These are phyloP conservation scores for Xylariaceae sp. DNA, from an alignment of 2,329 filamentous ascomycete genomes.

Conservation along the genomic window DNA sequence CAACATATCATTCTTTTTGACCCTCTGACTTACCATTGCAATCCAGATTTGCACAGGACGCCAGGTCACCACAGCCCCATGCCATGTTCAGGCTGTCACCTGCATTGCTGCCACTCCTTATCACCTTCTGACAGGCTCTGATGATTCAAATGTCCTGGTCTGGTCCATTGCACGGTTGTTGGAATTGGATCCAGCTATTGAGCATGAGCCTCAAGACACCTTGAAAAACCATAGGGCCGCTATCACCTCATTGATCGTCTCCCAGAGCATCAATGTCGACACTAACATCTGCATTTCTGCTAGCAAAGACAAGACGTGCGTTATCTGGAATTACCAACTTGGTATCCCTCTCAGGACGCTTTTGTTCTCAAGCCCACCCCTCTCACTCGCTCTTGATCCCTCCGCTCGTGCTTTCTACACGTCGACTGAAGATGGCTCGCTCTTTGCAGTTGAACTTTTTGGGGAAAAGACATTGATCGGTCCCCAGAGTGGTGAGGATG, in stretches of 20 bases:
- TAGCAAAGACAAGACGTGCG: slow-evolving; percentile 80
- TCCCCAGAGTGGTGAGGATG: slow-evolving; percentile 47
- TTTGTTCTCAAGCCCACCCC: slow-evolving; percentile 69
- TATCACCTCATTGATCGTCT: slow-evolving; percentile 61
- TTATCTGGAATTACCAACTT: slow-evolving; percentile 88
- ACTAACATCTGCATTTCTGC: slow-evolving; percentile 81
- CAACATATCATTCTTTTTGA: background rate
- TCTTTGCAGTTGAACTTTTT: slow-evolving; percentile 75
- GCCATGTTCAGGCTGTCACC: slow-evolving; percentile 77
- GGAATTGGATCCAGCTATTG: slow-evolving; percentile 49
- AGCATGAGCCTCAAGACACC: slow-evolving; percentile 68
- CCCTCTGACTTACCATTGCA: slow-evolving; percentile 18
- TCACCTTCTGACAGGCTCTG: slow-evolving; percentile 72
- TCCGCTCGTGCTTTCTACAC: slow-evolving; percentile 79
- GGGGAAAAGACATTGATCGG: slow-evolving; percentile 53
- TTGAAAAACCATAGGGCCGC: slow-evolving; percentile 74
- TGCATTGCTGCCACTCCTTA: slow-evolving; percentile 68
- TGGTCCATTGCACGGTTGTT: slow-evolving; percentile 81
- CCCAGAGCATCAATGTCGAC: slow-evolving; percentile 62
- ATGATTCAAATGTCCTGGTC: slow-evolving; percentile 86
- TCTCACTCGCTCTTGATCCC: slow-evolving; percentile 73
- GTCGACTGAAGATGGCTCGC: slow-evolving; percentile 72
- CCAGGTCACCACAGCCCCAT: slow-evolving; percentile 69
- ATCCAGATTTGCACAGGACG: slow-evolving; percentile 68
- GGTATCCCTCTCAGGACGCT: slow-evolving; percentile 76